phyloP scores from a whole-genome alignment of 1,284 basidiomycete species.

The Sporisorium graminicola region DNA sequence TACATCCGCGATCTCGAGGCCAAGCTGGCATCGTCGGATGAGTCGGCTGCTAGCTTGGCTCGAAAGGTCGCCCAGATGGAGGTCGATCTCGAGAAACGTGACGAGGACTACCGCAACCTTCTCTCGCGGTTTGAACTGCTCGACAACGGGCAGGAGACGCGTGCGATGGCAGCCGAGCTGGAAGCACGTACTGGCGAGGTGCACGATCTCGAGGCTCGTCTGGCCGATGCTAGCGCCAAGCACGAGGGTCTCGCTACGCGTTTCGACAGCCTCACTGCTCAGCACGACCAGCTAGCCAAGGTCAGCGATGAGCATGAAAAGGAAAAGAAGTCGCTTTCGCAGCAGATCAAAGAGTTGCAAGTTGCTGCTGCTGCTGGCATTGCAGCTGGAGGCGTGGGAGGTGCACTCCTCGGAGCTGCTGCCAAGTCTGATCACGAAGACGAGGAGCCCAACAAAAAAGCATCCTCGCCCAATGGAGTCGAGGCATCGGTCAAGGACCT shows the following conservation, averaged over 20 bases:
- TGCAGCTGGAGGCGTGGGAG: conserved; percentile 24
- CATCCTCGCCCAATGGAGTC: conserved; percentile 79
- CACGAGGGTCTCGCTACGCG: conserved; percentile 29
- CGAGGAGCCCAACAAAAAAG: neutral
- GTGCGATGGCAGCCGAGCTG: conserved; percentile 76
- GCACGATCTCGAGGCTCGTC: conserved; percentile 77
- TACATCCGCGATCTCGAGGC: conserved; percentile 92
- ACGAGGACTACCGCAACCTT: conserved; percentile 77
- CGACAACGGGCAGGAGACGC: conserved; percentile 72
- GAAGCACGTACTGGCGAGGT: conserved; percentile 83
- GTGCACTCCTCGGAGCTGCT: conserved; percentile 16
- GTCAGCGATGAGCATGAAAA: conserved; percentile 25
- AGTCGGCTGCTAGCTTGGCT: conserved; percentile 78
- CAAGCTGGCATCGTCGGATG: conserved; percentile 82
- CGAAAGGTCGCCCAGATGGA: conserved; percentile 83
- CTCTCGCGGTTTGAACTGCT: conserved; percentile 79
- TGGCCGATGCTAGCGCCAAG: conserved; percentile 31
- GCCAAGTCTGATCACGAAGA: conserved; percentile 7
- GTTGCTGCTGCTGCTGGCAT: conserved; percentile 31
- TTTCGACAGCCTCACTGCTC: conserved; percentile 28
- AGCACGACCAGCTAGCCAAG: conserved; percentile 29
- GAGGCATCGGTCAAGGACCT: conserved; percentile 82
- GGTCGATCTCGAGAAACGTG: conserved; percentile 79
- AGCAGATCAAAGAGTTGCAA: conserved; percentile 43
- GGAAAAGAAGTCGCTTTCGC: conserved; percentile 37